These are phyloP conservation scores for Neonectria sp. DNA, from an alignment of 2,329 filamentous ascomycete species.

Conservation along the genomic window DNA sequence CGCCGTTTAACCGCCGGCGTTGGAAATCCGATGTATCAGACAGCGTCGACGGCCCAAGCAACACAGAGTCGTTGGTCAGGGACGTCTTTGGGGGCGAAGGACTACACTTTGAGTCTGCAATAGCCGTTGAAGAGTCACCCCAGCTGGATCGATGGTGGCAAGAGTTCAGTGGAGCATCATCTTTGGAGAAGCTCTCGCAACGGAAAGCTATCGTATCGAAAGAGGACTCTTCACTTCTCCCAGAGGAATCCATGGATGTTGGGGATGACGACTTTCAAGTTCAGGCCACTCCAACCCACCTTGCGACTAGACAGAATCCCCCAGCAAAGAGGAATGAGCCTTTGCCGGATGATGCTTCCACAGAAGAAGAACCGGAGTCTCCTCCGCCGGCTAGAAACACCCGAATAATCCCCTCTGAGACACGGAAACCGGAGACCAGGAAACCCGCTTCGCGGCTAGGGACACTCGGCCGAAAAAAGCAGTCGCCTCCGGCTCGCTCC, in stretches of 20 bases:
- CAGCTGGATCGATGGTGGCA: constrained; percentile 67
- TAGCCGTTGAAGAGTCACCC: constrained; percentile 52
- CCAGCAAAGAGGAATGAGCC: constrained; percentile 24
- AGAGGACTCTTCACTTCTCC: constrained; percentile 29
- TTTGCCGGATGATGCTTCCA: constrained; percentile 49
- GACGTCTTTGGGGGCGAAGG: constrained; percentile 58
- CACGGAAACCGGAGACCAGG: constrained; percentile 36
- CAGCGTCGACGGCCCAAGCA: constrained; percentile 46
- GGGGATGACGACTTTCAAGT: constrained; percentile 65
- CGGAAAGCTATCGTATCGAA: constrained; percentile 24
- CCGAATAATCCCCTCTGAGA: constrained; percentile 24
- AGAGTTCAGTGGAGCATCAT: constrained; percentile 54
- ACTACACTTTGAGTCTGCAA: constrained; percentile 49
- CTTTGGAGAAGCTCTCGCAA: constrained; percentile 39
- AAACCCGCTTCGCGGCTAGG: constrained; percentile 51
- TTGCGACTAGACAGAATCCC: constrained; percentile 45
- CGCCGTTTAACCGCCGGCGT: constrained; percentile 59
- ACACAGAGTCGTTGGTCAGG: constrained; percentile 56
- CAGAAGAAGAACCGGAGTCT: constrained; percentile 51
- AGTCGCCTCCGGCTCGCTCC: constrained; percentile 46
- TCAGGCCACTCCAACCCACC: constrained; percentile 62
- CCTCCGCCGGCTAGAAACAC: constrained; percentile 16
- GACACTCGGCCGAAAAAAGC: constrained; percentile 53
- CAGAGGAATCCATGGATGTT: constrained; percentile 40
- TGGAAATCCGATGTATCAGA: constrained; percentile 55